Conservation (phyloP, 495 filamentous ascomycete genomes). For the Parachaetomium inaequale region DNA sequence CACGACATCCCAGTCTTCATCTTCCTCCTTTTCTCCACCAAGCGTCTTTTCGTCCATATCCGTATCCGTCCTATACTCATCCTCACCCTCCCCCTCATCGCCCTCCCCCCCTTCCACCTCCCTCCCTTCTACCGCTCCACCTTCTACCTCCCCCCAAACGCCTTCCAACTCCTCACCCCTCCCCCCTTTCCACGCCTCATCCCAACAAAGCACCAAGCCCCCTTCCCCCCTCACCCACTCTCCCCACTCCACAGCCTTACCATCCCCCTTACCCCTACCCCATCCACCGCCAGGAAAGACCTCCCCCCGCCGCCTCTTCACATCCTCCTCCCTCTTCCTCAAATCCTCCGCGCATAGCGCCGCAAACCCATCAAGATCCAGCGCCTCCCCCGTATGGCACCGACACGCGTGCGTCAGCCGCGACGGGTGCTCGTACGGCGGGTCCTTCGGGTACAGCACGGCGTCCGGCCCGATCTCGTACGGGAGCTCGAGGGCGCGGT, state of each 20-base stretch:
- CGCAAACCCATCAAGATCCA: slow-evolving; percentile 19
- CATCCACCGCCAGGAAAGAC: slow-evolving; percentile 4
- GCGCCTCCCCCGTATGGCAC: slow-evolving; percentile 11
- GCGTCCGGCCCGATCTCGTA: slow-evolving; percentile 8
- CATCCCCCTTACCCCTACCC: background rate
- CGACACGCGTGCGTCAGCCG: slow-evolving; percentile 12
- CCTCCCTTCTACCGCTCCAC: background rate
- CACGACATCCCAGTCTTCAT: slow-evolving; percentile 7
- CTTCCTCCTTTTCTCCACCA: background rate
- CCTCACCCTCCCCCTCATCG: background rate
- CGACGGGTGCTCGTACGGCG: slow-evolving; percentile 16
- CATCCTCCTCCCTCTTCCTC: background rate
- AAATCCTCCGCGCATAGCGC: slow-evolving; percentile 1
- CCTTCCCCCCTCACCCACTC: background rate
- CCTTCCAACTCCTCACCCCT: background rate
- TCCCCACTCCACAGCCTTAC: background rate
- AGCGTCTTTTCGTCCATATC: slow-evolving; percentile 6
- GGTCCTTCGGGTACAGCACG: slow-evolving; percentile 5
- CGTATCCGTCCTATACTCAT: too few relatives aligned
- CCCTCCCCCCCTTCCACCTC: background rate
- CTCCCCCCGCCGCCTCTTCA: too few relatives aligned
- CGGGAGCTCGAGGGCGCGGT: background rate
- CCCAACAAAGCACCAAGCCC: slow-evolving; percentile 10
- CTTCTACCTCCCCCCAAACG: background rate
- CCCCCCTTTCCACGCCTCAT: slow-evolving; percentile 2